A percentile compares a stretch with the other conserved stretches of the same genome.
phyloP scores from a whole-genome alignment of 1,139 yeast genomes.

The Suhomyces kunorum region DNA sequence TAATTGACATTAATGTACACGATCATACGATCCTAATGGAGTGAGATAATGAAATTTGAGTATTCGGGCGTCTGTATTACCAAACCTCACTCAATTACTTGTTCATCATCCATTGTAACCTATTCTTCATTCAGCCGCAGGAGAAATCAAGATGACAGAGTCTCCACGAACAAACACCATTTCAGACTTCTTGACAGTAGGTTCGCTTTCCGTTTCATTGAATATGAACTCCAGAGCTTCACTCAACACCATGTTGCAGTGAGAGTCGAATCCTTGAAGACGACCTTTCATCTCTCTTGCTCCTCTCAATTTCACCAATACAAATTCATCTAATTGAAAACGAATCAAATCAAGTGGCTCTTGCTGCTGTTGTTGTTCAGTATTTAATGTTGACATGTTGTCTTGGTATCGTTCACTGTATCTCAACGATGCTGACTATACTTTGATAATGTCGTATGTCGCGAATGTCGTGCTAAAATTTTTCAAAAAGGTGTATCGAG shows the following conservation, averaged over 20 bases:
- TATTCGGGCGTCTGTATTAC: no score
- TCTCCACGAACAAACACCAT: constrained; percentile 97
- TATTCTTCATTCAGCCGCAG: constrained; percentile 25
- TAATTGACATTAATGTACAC: constrained; percentile 8
- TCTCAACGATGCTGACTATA: not conserved
- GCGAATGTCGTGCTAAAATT: constrained; percentile 14
- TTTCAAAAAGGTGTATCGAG: constrained; percentile 5
- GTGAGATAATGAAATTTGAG: not conserved
- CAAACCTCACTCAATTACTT: not conserved
- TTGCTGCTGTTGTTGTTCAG: constrained; percentile 44
- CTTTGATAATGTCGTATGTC: constrained; percentile 9
- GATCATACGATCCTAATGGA: constrained; percentile 1
- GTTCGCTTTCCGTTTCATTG: constrained; percentile 49
- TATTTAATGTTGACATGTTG: constrained; percentile 38
- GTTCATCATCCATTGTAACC: not conserved
- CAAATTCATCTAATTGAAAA: constrained; percentile 81
- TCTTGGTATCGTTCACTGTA: not conserved
- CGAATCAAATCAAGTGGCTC: constrained; percentile 87
- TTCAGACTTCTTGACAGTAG: constrained; percentile 62
- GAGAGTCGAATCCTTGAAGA: constrained; percentile 93
- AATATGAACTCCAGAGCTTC: constrained; percentile 87
- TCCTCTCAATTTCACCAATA: constrained; percentile 91
- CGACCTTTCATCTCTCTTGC: constrained; percentile 90
- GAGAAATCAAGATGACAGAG: constrained; percentile 79
- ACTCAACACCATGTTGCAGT: constrained; percentile 92